Evolutionary conservation across 208 protist genomes (phyloP), one percentile per base, ranked within the genome.

Genomic region (Leishmania lainsoni): DNA sequence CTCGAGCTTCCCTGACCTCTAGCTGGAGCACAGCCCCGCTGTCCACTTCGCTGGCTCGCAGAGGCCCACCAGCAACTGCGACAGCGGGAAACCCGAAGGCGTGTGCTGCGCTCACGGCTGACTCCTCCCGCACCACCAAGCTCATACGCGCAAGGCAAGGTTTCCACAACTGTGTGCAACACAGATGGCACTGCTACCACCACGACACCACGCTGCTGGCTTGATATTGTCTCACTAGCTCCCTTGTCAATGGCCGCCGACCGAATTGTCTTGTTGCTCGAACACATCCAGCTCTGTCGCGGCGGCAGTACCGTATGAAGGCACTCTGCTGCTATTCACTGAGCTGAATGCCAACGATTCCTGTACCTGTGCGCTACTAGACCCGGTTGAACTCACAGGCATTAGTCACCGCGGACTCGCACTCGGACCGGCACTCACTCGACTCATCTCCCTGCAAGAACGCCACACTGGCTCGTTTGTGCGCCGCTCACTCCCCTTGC

Each of bases 351-450:
- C 51, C 42, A 42, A 51, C 20, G 29, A 76, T 35, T 9, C 66
- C 74, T 75, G 84, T 75, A 71, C 71, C 79, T 90, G 82, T 49
- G 84, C 79, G 8, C 56, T 92, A 45, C 75, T 94, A 8, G 89
- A 94, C 70, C 87, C 87, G 52, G 78, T 79, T 5, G 72, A 81
- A 42, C 85, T 94, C 56, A 91, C 91, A 0, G 91, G 91, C 1
- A 76, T 94, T 12, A 5, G 59, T 22, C 87, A 90, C 74, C 81
- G 81, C n/a, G 87, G 89, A 16, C 80, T 90, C 17, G 89, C 91
- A 5, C 65, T 92, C 29, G 91, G 91, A 3, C 83, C 85, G 26
- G 81, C 89, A n/a, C 84, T 94, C 26, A 85, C 83, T 42, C 84
- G 87, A 66, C 79, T 94, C 29, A 75, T 90, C n/a, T 56, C 78